Conservation (phyloP, 1,284 basidiomycete species). For the Mycosarcoma mackinlayi region DNA sequence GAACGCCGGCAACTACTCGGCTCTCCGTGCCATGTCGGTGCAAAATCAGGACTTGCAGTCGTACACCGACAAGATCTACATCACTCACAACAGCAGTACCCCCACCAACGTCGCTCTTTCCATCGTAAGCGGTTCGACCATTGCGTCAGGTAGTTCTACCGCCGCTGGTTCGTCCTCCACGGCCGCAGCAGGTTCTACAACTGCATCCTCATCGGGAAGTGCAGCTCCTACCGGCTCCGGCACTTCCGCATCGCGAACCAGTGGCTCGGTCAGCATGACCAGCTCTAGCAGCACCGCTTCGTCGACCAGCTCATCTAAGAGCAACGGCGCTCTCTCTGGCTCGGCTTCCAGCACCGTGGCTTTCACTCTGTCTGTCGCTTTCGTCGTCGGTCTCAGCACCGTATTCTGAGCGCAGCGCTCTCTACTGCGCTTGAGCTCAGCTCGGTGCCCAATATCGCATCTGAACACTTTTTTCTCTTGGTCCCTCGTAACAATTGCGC, state of each 20-base stretch:
- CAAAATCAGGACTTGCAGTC: conserved; percentile 42
- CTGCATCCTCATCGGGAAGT: conserved; percentile 11
- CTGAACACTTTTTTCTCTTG: conserved; percentile 5
- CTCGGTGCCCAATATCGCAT: neutral
- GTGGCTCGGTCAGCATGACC: conserved; percentile 16
- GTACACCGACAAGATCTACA: conserved; percentile 58
- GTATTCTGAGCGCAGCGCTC: conserved; percentile 23
- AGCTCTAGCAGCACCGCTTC: conserved; percentile 13
- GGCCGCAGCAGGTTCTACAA: conserved; percentile 13
- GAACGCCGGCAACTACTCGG: conserved; percentile 52
- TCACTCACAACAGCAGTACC: conserved; percentile 41
- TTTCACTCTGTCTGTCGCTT: conserved; percentile 12
- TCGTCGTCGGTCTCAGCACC: conserved; percentile 16
- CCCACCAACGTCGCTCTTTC: conserved; percentile 20
- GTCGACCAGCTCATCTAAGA: neutral
- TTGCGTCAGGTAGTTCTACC: conserved; percentile 8
- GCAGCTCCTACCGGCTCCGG: conserved; percentile 4
- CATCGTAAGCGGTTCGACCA: conserved; percentile 30
- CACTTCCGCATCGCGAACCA: conserved; percentile 12
- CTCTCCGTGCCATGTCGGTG: conserved; percentile 42
- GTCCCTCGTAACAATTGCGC: neutral
- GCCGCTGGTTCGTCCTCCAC: conserved; percentile 20
- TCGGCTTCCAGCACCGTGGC: conserved; percentile 1
- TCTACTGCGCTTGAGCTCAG: too few species aligned
- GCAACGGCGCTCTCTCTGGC: conserved; percentile 24